These are phyloP conservation scores for Vitis cinerea DNA, from an alignment of 164 flowering plant genomes.

Conservation along the genomic window DNA sequence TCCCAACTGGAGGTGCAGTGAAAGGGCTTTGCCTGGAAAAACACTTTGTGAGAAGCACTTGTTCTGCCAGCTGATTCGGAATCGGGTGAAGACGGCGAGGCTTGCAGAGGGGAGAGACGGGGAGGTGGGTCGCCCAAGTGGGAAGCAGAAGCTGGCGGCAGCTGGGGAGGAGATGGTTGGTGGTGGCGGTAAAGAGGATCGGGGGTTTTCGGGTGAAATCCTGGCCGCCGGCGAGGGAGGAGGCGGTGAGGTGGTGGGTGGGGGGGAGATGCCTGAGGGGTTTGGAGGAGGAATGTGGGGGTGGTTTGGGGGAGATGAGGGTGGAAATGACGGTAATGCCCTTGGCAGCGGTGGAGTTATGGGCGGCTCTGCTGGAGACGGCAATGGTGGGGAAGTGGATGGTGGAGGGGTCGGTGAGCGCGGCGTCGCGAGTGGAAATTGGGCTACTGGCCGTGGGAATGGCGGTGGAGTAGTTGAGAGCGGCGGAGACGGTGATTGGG, in stretches of 20 bases:
- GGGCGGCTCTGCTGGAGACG: not conserved
- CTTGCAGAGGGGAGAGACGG: not conserved
- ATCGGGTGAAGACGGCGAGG: not conserved
- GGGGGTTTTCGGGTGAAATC: not conserved
- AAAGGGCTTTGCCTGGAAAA: constrained; percentile 12
- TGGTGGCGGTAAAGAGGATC: not conserved
- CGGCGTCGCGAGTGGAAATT: no score
- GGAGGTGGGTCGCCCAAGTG: not conserved
- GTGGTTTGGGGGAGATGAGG: not conserved
- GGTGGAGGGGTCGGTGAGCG: not conserved
- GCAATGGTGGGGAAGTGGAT: not conserved
- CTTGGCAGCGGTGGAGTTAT: not conserved
- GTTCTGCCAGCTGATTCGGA: not conserved
- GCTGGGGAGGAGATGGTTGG: not conserved
- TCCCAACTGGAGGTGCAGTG: constrained; percentile 17
- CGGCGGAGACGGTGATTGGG: no score
- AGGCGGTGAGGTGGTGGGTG: not conserved
- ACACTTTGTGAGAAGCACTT: constrained; percentile 9
- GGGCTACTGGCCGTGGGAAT: no score
- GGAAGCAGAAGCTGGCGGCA: no score
- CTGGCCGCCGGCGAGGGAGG: no score
- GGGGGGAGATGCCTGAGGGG: not conserved
- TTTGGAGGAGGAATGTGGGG: not conserved
- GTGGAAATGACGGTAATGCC: not conserved
- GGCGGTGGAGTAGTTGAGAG: no score